A percentile compares a stretch with the other conserved stretches of the same genome.
Evolutionary conservation across 192 early-diverging fungal genomes (phyloP).

Genomic region (Fimicolochytrium jonesii): DNA sequence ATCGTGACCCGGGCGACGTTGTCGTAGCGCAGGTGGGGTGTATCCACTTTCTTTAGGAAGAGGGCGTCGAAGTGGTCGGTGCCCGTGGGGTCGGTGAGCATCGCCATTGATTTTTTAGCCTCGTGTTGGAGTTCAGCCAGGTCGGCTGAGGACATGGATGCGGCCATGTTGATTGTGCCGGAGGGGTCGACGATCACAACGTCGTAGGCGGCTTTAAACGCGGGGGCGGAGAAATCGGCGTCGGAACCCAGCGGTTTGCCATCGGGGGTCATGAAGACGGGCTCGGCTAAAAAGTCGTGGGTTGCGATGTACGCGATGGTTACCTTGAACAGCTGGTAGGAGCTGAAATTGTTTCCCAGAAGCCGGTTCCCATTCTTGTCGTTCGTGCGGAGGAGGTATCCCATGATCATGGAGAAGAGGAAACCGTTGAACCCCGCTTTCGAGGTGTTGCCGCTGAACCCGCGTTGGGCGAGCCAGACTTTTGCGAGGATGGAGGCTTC

Average conservation of each 20-base stretch:
- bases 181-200: conserved; percentile 83
- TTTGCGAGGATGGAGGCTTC: conserved; percentile 76
- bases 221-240: conserved; percentile 56
- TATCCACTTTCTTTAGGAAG: conserved; percentile 71
- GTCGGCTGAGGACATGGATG: conserved; percentile 58
- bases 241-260: conserved; percentile 45
- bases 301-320: conserved; percentile 72
- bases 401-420: conserved; percentile 82
- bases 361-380: conserved; percentile 44
- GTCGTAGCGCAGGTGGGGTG: conserved; percentile 63
- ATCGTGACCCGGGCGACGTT: conserved; percentile 45
- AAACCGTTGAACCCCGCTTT: conserved; percentile 71
- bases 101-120: conserved; percentile 55
- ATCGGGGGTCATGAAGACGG: conserved; percentile 66
- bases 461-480: conserved; percentile 82
- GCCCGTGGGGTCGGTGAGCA: conserved; percentile 60
- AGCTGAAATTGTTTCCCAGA: conserved; percentile 66
- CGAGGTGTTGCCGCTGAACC: conserved; percentile 29
- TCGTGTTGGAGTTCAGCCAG: conserved; percentile 73
- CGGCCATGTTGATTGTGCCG: conserved; percentile 78
- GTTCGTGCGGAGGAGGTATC: conserved; percentile 66
- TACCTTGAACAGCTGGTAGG: conserved; percentile 82
- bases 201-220: conserved; percentile 63
- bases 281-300: conserved; percentile 21
- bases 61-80: conserved; percentile 71